Evolutionary conservation across 2,329 filamentous ascomycete species (phyloP), one percentile per base, ranked within the genome.

Genomic region (Pezicula radicicola): DNA sequence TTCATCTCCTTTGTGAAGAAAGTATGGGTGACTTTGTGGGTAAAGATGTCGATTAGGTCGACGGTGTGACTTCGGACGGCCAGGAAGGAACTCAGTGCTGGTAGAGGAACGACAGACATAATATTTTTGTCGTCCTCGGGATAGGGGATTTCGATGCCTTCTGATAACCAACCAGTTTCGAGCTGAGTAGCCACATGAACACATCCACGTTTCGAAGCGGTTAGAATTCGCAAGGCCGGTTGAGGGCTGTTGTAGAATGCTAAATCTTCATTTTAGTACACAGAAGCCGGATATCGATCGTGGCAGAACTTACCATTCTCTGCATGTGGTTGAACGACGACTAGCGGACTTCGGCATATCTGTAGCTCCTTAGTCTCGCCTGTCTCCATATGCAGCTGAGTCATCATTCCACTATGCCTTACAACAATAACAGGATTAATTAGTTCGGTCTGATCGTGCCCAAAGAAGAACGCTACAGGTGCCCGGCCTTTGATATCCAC

Each of bases 401-500:
- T 77, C 62, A 91, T 71, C 3, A 76, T 74, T 0, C 88, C 88
- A 49, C 87, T 84, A 15, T 80, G 77, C 35, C 81, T 81, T 6
- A 91, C 75, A 7, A 90, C 64, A 8, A 89, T 64, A 1, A 91
- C 66, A 10, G 75, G 72, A 1, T 76, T 75, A 1, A 72, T 64
- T 1, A 65, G 52, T 15, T 65, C 61, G 19, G 62, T 62, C 21
- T 68, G 67, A 25, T 68, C 67, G 6, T 74, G 69, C 0, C 75
- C 75, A 59, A 91, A 91, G 52, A 85, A 83, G 62, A 89, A 83
- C 1, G 83, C 77, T 39, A 81, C 75, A 0, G 83, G 80, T 46
- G 77, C 79, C 47, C 85, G 80, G 7, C 79, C 77, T 47, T 76
- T 75, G 3, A 84, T 64, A 10, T 85, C 79, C 4, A 87, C 71